Conservation (phyloP, 225 moss, liverwort and hornwort genomes). For the Thuidium tamariscinum region DNA sequence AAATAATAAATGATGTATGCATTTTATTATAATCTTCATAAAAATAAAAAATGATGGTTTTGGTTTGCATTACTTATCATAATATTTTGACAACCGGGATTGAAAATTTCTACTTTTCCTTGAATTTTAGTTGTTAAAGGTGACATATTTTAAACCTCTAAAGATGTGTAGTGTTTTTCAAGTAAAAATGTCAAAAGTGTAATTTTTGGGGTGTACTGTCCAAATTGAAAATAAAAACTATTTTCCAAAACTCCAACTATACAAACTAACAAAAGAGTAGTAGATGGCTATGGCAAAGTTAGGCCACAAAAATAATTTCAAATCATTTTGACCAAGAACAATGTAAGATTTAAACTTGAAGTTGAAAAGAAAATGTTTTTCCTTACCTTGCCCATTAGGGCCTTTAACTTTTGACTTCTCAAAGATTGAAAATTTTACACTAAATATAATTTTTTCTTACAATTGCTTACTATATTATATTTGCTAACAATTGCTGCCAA, state of each 20-base stretch:
- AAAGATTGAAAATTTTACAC: no score
- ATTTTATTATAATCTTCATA: not conserved
- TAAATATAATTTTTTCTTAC: no score
- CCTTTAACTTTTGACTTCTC: no score
- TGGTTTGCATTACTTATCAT: not conserved
- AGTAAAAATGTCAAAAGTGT: not conserved
- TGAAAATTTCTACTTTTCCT: not conserved
- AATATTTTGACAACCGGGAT: not conserved
- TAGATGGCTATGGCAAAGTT: not conserved
- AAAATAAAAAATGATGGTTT: not conserved
- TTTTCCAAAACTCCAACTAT: not conserved
- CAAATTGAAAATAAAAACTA: not conserved
- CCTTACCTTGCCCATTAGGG: no score
- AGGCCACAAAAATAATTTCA: not conserved
- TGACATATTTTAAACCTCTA: not conserved
- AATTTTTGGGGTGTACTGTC: not conserved
- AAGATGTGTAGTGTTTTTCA: not conserved
- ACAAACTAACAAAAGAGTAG: fast-evolving
- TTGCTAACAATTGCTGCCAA: no score
- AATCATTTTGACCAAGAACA: no score
- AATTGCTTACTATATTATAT: no score
- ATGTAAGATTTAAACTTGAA: no score
- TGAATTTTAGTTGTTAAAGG: not conserved
- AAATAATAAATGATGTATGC: no score
- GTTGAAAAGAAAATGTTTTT: no score